Conservation (phyloP, 2,329 filamentous ascomycete species). For the Teratosphaeria nubilosa region DNA sequence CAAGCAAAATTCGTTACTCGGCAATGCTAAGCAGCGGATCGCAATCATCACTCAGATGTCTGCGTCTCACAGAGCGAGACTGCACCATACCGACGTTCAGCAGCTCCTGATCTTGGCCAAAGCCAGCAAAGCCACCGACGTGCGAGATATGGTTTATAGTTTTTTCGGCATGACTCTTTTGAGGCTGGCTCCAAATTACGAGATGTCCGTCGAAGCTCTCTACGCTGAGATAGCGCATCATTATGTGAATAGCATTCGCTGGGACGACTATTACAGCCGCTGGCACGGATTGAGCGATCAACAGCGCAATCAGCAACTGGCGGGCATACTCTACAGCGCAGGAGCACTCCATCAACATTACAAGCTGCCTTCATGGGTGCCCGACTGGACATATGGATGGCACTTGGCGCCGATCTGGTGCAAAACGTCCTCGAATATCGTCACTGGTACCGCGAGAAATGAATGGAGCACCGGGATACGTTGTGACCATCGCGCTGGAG, state of each 20-base stretch:
- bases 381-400: slow-evolving; percentile 23
- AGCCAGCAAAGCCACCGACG: slow-evolving; percentile 19
- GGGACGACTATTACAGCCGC: slow-evolving; percentile 14
- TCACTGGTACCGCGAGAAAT: slow-evolving; percentile 9
- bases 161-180: slow-evolving; percentile 20
- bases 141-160: slow-evolving; percentile 22
- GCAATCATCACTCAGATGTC: slow-evolving; percentile 24
- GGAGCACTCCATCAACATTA: slow-evolving; percentile 20
- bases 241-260: slow-evolving; percentile 18
- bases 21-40: slow-evolving; percentile 21
- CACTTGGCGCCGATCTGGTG: slow-evolving; percentile 21
- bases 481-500: slow-evolving; percentile 18
- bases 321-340: slow-evolving; percentile 23
- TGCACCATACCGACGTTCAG: slow-evolving; percentile 20
- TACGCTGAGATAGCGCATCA: slow-evolving; percentile 18
- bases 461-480: slow-evolving; percentile 18
- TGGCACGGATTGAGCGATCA: slow-evolving; percentile 15
- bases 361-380: slow-evolving; percentile 24
- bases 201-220: slow-evolving; percentile 10
- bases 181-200: slow-evolving; percentile 17
- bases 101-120: slow-evolving; percentile 23
- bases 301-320: slow-evolving; percentile 17
- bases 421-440: slow-evolving; percentile 15
- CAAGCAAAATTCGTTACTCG: slow-evolving; percentile 18
- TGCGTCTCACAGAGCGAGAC: slow-evolving; percentile 15